phyloP scores from a whole-genome alignment of 2,329 filamentous ascomycete genomes.

The Clarireedia sp. region DNA sequence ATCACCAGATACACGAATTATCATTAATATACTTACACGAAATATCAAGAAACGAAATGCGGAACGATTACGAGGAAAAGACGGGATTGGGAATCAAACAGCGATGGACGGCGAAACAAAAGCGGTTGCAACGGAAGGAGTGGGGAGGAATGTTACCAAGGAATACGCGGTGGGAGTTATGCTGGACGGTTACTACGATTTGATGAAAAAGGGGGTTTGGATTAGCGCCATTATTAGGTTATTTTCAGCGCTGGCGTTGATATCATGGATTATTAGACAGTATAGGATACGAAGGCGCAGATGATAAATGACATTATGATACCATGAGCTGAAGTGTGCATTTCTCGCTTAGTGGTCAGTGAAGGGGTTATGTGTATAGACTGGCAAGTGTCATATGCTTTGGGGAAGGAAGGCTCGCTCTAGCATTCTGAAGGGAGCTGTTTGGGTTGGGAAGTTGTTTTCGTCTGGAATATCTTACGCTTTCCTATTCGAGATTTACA shows the following conservation, averaged over 20 bases:
- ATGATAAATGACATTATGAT: not conserved
- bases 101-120: constrained; percentile 24
- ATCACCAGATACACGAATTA: constrained; percentile 48
- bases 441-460: too few species aligned
- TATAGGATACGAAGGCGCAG: not conserved
- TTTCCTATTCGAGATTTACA: too few species aligned
- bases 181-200: constrained; percentile 29
- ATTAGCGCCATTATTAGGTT: constrained; percentile 20
- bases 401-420: too few species aligned
- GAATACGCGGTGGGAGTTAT: constrained; percentile 26
- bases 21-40: constrained; percentile 53
- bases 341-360: not conserved
- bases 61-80: constrained; percentile 16
- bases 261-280: constrained; percentile 5
- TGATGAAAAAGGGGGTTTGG: constrained; percentile 24
- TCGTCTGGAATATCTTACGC: too few species aligned
- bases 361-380: not conserved
- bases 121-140: constrained; percentile 16
- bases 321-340: not conserved
- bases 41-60: constrained; percentile 45
- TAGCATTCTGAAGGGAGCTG: too few species aligned
- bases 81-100: constrained; percentile 25
- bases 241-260: constrained; percentile 5
- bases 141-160: constrained; percentile 16
- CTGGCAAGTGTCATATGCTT: not conserved